Evolutionary conservation across 2,329 filamentous ascomycete genomes (phyloP), one percentile per base, ranked within the genome.

Genomic region (Pseudogymnoascus pannorum): DNA sequence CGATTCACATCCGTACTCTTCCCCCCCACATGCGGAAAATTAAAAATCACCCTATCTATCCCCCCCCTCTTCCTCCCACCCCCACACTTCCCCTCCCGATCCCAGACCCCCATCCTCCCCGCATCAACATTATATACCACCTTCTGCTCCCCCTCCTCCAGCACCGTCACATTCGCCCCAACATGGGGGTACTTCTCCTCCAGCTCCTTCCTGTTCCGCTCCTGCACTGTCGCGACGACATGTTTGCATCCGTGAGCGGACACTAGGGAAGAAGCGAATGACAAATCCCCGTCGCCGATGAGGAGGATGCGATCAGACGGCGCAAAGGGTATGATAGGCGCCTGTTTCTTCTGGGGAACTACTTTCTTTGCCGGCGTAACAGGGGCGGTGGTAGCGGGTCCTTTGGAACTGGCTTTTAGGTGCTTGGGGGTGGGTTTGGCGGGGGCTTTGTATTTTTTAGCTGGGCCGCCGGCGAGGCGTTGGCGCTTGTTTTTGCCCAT

Each of bases 1-100:
- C 94, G 82, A 77, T 97, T 97, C 61, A 97, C 88, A 76, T 97
- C 92, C 68, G 88, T 97, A 66, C 85, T 89, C 69, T 95, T 87
- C 51, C 94, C 94, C 65, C 94, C 94, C 3, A 95, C 89, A 77
- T 99, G 94, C 35, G 94, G 94, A 75, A 99, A 99, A 79, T 97
- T 96, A 84, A 97, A 99, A 66, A 93, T 80, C 64, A 97, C 87
- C 61, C 85, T 82, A 73, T 96, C 87, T 80, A 88, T 92, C 3
- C 78, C 74, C 3, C 75, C 75, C 68, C 61, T 67, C 18, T 60
- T 70, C 64, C 78, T 81, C 24, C 75, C 73, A 1, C 72, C 73
- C 33, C 58, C 36, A 51, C 36, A 59, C 38, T 35, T 33, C 57
- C 57, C 59, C 60, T 67, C 22, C 61, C 63, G 40, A 71, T 72